Conservation (phyloP, 208 protist genomes). For the Trypanosoma theileri region DNA sequence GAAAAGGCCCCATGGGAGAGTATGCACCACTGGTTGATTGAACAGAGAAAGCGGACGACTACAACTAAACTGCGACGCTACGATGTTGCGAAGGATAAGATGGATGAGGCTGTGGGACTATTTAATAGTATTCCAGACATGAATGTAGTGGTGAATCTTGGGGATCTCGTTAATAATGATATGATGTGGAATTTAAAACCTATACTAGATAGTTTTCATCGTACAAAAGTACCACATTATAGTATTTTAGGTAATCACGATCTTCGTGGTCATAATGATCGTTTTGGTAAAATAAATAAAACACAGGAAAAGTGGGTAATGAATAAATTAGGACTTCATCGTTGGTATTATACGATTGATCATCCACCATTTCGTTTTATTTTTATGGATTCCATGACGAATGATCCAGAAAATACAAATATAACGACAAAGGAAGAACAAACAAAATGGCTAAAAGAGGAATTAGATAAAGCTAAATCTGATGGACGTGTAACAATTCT, state of each 20-base stretch:
- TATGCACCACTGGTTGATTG: conserved; percentile 16
- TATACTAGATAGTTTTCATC: conserved; percentile 27
- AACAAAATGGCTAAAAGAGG: conserved; percentile 27
- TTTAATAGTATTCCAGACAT: conserved; percentile 30
- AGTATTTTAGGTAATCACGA: conserved; percentile 41
- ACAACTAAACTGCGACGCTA: conserved; percentile 24
- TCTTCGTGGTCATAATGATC: conserved; percentile 38
- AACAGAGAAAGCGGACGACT: conserved; percentile 27
- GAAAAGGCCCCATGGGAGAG: conserved; percentile 30
- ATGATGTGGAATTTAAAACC: conserved; percentile 37
- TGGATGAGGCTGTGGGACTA: conserved; percentile 27
- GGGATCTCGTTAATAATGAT: conserved; percentile 35
- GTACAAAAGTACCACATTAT: conserved; percentile 25
- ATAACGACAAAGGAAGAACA: conserved; percentile 23
- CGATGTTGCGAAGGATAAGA: conserved; percentile 30
- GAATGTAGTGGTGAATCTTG: conserved; percentile 29
- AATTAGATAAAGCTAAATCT: conserved; percentile 19
- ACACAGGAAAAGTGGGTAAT: conserved; percentile 33
- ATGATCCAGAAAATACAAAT: conserved; percentile 22
- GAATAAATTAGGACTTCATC: conserved; percentile 21
- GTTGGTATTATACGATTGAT: conserved; percentile 33
- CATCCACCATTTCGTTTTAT: conserved; percentile 36
- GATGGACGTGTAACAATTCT: conserved; percentile 23
- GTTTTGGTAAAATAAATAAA: conserved; percentile 36
- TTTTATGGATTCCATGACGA: conserved; percentile 33